Base-by-base conservation (phyloP, 1,284 basidiomycete species). In the Tremellales sp. region DNA sequence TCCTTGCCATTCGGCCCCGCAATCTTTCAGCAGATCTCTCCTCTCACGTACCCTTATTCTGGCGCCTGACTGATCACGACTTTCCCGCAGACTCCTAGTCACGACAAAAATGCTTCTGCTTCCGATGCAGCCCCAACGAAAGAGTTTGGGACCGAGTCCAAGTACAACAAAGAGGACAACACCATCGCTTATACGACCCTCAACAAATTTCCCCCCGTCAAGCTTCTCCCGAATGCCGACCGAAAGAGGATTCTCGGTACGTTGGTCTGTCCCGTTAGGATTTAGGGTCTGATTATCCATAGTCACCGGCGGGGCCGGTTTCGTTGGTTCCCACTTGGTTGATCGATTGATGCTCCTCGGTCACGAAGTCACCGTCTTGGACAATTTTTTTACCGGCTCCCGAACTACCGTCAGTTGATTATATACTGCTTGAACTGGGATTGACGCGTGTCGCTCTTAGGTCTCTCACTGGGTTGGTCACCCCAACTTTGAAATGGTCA, bases 301-400 rank as follows among this genome's bases (percentile, higher is more conserved):
- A 59, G 71, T 71, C 47, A 97, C 93, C 14, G 93, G 93, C 56
- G 93, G 92, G 46, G 94, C 94, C 40, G 93, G 93, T 25, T 98
- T 98, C 70, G 93, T 98, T 50, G 94, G 94, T 25, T 94, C 90
- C 35, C 94, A 98, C 76, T 83, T 98, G 48, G 88, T 93, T 44
- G 94, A 98, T 76, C 84, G 94, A 45, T 81, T 97, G 51, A 94
- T 98, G 90, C 81, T 97, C 56, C 82, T 97, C 56, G 94, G 94
- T 18, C 94, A 97, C 72, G 93, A 97, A 71, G 92, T 97, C 57
- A 92, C 90, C 44, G 94, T 97, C 48, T 75, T 97, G 45, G 94
- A 97, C 77, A 97, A 97, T 76, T 97, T 97, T 72, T 97, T 97
- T 77, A 97, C 93, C 19, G 94, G 94, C 18, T 88, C 87, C 45